Percentiles rank a stretch among this genome's conserved stretches.
phyloP scores from a whole-genome alignment of 257 asterid genomes.

The Striga asiatica region DNA sequence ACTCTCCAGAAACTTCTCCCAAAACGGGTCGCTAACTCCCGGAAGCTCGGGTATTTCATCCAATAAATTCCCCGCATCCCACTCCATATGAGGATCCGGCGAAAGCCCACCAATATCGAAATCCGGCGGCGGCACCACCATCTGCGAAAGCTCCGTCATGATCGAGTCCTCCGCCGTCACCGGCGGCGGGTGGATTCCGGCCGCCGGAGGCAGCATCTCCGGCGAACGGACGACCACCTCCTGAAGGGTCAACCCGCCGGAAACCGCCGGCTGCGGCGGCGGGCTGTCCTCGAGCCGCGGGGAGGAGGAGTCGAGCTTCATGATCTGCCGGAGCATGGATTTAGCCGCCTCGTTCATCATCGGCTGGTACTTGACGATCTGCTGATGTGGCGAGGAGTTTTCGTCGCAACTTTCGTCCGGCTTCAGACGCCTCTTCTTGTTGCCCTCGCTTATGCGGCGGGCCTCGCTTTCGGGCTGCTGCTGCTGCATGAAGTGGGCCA shows the following conservation, averaged over 20 bases:
- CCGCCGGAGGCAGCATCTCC: no score
- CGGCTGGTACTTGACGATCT: slow-evolving; percentile 78
- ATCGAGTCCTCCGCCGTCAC: slow-evolving; percentile 40
- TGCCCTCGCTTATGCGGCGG: slow-evolving; percentile 54
- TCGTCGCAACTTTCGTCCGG: slow-evolving; percentile 41
- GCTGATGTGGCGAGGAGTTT: slow-evolving; percentile 25
- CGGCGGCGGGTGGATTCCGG: no score
- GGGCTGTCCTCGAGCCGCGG: slow-evolving; percentile 55
- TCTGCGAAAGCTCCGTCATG: slow-evolving; percentile 39
- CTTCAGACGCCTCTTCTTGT: slow-evolving; percentile 76
- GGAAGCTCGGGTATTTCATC: slow-evolving; percentile 68
- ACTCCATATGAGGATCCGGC: slow-evolving; percentile 41
- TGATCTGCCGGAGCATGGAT: slow-evolving; percentile 62
- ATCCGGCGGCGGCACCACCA: slow-evolving; percentile 27
- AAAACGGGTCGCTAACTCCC: slow-evolving; percentile 56
- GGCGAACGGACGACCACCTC: slow-evolving; percentile 28
- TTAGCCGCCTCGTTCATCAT: slow-evolving; percentile 77
- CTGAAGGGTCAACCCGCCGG: slow-evolving; percentile 63
- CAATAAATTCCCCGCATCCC: slow-evolving; percentile 49
- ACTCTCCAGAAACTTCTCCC: slow-evolving; percentile 76
- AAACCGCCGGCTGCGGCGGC: no score
- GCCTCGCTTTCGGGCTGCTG: slow-evolving; percentile 61
- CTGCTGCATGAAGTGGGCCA: slow-evolving; percentile 80
- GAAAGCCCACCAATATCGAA: slow-evolving; percentile 44
- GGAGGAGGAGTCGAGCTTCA: slow-evolving; percentile 52